Conservation (phyloP, 345 rosid species). For the Conringia planisiliqua region DNA sequence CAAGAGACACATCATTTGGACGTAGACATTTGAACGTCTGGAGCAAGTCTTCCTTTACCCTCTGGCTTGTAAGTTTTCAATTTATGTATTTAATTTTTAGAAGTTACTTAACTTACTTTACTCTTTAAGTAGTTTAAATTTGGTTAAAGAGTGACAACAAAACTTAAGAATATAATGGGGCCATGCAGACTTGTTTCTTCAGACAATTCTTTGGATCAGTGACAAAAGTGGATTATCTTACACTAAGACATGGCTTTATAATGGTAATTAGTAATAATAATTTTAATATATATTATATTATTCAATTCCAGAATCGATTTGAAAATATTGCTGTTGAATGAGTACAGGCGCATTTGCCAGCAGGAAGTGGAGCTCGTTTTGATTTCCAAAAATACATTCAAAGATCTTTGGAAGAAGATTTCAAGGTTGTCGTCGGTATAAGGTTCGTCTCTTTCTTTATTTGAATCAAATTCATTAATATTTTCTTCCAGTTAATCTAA, state of each 20-base stretch:
- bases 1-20: conserved; percentile 94
- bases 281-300: neutral
- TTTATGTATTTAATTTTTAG: neutral
- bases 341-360: conserved; percentile 86
- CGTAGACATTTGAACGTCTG: conserved; percentile 69
- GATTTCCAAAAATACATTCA: conserved; percentile 79
- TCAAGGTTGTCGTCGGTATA: conserved; percentile 84
- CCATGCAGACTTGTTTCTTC: conserved; percentile 73
- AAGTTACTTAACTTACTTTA: too few species aligned
- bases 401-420: conserved; percentile 86
- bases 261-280: conserved; percentile 40
- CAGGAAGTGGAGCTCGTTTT: conserved; percentile 61
- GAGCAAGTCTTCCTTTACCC: conserved; percentile 61
- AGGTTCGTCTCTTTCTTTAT: conserved; percentile 38
- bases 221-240: conserved; percentile 77
- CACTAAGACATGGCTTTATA: conserved; percentile 91
- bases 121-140: too few species aligned
- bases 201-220: conserved; percentile 92
- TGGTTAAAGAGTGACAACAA: neutral
- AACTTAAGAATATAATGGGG: neutral
- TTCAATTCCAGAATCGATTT: neutral
- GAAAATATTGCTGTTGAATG: neutral
- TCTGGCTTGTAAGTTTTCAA: conserved; percentile 74
- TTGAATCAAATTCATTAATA: neutral
- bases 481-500: neutral